Base-by-base conservation (phyloP, 768 basidiomycete genomes). In the Sutorius australiensis region DNA sequence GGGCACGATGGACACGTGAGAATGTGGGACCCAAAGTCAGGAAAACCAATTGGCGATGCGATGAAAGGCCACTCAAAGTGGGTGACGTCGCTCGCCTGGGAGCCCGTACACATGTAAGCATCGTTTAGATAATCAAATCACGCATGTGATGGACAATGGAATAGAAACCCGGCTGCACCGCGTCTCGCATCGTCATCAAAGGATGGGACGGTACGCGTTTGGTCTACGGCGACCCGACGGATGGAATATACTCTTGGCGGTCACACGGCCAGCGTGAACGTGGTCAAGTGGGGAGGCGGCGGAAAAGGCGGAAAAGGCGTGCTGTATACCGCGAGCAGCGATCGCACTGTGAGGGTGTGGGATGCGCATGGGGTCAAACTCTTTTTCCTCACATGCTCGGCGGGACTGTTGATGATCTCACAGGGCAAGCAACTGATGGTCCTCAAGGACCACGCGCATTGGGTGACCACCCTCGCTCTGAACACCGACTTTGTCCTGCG, bases 381-480 rank as follows among this genome's bases (percentile, higher is more conserved):
- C 27, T 42, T 31, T 28, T 42, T 31, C 21, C n/a, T 51, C 24
- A 16, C 37, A 17, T 34, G 16, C n/a, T 30, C 44, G 31, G n/a
- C 49, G 27, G 16, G 36, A 40, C 9, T 24, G 38, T 45, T 62
- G 46, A 53, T 49, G 19, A 44, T 46, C 16, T 48, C 43, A n/a
- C 60, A 95, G 88, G 95, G 95, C 1, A 87, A 83, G 68, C 81
- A 84, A 27, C 74, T 98, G 34, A 80, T 95, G 61, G 85, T 86
- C 0, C 74, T 98, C 27, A 93, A 91, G 68, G 94, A 98, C 56
- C 95, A 99, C 62, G 97, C 94, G 0, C 97, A 99, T 64, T 98
- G 95, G 95, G 97, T 99, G 8, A 99, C 95, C 17, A 98, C 95
- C 0, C 82, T 99, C 40, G 86, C 97, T 4, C 77, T 98, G 50